These are phyloP conservation scores for Hibiscus tridactylites DNA, from an alignment of 345 rosid genomes.

Conservation along the genomic window DNA sequence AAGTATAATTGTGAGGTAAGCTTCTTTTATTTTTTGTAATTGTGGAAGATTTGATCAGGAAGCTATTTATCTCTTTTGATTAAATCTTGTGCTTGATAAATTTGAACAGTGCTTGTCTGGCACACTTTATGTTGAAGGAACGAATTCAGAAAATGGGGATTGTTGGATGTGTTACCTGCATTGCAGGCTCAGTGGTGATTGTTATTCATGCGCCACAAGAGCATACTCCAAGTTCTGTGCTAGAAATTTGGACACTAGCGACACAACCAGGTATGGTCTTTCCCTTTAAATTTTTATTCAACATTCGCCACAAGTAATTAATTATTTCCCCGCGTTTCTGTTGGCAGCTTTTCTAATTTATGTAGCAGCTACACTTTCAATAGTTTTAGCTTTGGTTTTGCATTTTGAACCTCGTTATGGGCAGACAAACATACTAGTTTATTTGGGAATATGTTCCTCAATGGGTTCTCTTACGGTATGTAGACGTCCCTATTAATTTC, in stretches of 20 bases:
- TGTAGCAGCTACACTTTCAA: constrained; percentile 52
- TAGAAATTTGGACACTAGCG: constrained; percentile 74
- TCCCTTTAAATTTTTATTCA: neutral
- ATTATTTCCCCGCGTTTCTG: constrained; percentile 9
- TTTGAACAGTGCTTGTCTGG: constrained; percentile 63
- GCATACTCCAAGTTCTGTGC: constrained; percentile 65
- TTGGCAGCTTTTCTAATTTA: constrained; percentile 72
- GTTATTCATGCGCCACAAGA: constrained; percentile 90
- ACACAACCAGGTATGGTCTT: constrained; percentile 59
- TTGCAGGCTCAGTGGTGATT: constrained; percentile 78
- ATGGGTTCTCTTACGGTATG: constrained; percentile 80
- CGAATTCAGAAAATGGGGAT: constrained; percentile 66
- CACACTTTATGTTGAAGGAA: constrained; percentile 79
- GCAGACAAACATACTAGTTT: constrained; percentile 71
- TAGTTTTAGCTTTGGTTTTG: constrained; percentile 66
- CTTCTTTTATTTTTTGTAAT: constrained; percentile 3
- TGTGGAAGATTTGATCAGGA: neutral
- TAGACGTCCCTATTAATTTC: neutral
- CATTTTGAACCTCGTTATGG: constrained; percentile 84
- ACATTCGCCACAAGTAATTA: constrained; percentile 3
- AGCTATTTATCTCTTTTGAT: neutral
- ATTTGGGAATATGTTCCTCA: constrained; percentile 80
- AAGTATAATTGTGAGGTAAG: constrained; percentile 79
- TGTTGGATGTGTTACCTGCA: constrained; percentile 80
- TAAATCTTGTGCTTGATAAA: constrained; percentile 13